Conservation (phyloP, 2,329 filamentous ascomycete genomes). For the Mycosphaerelloides madeirae region DNA sequence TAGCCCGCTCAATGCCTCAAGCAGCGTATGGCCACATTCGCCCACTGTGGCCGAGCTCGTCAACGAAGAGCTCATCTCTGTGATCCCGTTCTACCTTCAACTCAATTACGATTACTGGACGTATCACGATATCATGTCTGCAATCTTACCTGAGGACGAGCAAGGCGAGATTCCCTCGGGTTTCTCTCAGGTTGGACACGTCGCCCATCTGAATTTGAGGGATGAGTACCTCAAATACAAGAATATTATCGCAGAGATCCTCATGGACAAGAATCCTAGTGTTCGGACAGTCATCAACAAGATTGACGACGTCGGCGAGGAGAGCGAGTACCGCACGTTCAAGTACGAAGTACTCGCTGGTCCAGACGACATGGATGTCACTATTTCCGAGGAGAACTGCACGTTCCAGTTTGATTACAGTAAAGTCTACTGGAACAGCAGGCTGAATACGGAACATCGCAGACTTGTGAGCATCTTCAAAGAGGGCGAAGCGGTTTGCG, state of each 20-base stretch:
- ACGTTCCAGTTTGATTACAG: slow-evolving; percentile 89
- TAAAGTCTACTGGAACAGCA: slow-evolving; percentile 97
- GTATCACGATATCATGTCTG: slow-evolving; percentile 76
- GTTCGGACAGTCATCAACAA: slow-evolving; percentile 95
- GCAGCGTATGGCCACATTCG: slow-evolving; percentile 65
- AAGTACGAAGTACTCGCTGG: slow-evolving; percentile 85
- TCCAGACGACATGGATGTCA: slow-evolving; percentile 74
- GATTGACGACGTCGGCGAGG: slow-evolving; percentile 76
- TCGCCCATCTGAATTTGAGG: slow-evolving; percentile 88
- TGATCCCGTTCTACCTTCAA: slow-evolving; percentile 70
- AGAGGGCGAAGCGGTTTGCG: slow-evolving; percentile 83
- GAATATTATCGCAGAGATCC: slow-evolving; percentile 73
- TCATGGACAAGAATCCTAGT: slow-evolving; percentile 81
- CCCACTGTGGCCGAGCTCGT: slow-evolving; percentile 63
- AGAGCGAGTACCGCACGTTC: slow-evolving; percentile 87
- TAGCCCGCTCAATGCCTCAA: slow-evolving; percentile 4
- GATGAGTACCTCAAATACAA: slow-evolving; percentile 82
- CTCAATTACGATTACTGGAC: slow-evolving; percentile 84
- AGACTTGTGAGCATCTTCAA: slow-evolving; percentile 71
- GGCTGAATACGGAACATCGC: slow-evolving; percentile 83
- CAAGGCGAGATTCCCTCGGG: slow-evolving; percentile 77
- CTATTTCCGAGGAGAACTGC: slow-evolving; percentile 76
- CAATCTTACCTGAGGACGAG: slow-evolving; percentile 74
- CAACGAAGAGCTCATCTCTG: slow-evolving; percentile 59
- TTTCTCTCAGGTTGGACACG: slow-evolving; percentile 84